These are phyloP conservation scores for Chaetomiaceae sp. DNA, from an alignment of 2,329 filamentous ascomycete genomes.

Conservation along the genomic window DNA sequence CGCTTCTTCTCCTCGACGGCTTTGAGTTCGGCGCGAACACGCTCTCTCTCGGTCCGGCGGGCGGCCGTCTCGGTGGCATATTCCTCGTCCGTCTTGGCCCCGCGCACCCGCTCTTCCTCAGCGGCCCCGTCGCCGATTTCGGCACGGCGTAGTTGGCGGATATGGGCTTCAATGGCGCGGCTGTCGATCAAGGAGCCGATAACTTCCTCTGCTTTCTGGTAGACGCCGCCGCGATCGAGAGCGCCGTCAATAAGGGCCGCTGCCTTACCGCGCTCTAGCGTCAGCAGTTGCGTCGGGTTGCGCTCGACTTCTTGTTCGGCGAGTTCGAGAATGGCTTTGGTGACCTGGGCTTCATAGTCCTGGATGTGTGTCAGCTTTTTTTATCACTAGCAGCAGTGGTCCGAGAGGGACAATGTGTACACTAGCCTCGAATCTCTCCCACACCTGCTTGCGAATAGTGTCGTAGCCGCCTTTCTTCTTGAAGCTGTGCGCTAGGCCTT, in stretches of 20 bases:
- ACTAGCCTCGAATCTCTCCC: constrained; percentile 67
- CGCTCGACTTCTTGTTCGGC: constrained; percentile 70
- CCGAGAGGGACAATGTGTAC: constrained; percentile 41
- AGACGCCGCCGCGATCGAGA: constrained; percentile 70
- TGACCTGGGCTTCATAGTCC: constrained; percentile 66
- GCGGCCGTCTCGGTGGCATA: constrained; percentile 64
- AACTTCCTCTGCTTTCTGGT: constrained; percentile 63
- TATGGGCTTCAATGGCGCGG: constrained; percentile 60
- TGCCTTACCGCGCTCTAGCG: constrained; percentile 68
- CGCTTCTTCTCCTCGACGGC: constrained; percentile 58
- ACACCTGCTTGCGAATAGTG: constrained; percentile 68
- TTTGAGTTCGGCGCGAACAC: constrained; percentile 55
- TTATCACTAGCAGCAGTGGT: not conserved
- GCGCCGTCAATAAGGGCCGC: constrained; percentile 73
- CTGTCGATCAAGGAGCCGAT: constrained; percentile 66
- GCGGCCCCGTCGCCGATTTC: constrained; percentile 68
- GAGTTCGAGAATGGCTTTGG: constrained; percentile 61
- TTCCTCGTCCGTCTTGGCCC: constrained; percentile 67
- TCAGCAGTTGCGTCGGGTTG: constrained; percentile 65
- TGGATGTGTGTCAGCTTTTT: constrained; percentile 30
- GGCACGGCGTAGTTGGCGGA: constrained; percentile 61
- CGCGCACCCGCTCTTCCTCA: constrained; percentile 57
- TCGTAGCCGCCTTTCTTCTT: constrained; percentile 86
- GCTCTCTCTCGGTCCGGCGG: constrained; percentile 56
- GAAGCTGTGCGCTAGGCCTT: constrained; percentile 71